Percentiles rank a stretch among this genome's conserved stretches.
phyloP scores from a whole-genome alignment of 768 basidiomycete species.

The Agrocybe praecox region DNA sequence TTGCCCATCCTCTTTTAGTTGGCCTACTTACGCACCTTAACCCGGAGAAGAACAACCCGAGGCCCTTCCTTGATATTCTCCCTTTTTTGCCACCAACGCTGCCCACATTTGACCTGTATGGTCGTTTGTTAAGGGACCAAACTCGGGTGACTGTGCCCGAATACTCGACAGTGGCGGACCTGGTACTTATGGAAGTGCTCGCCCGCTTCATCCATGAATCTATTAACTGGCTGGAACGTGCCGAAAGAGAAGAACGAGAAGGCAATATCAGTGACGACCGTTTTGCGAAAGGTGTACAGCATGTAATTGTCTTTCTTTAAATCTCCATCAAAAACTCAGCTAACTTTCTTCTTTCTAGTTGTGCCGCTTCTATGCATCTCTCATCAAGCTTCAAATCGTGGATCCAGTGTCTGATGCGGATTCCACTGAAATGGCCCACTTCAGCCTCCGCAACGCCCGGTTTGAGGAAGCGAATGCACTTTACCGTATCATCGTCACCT shows the following conservation, averaged over 20 bases:
- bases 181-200: conserved; percentile 65
- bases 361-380: conserved; percentile 74
- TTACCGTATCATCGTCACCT: conserved; percentile 63
- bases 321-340: neutral
- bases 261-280: conserved; percentile 74
- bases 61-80: conserved; percentile 64
- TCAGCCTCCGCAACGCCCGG: conserved; percentile 68
- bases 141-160: conserved; percentile 45
- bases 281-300: conserved; percentile 70
- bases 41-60: conserved; percentile 39
- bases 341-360: conserved; percentile 45
- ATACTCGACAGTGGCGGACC: conserved; percentile 62
- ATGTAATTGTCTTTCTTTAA: conserved; percentile 44
- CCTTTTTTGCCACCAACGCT: conserved; percentile 70
- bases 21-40: conserved; percentile 51
- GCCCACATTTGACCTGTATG: conserved; percentile 73
- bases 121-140: conserved; percentile 65
- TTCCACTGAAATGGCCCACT: conserved; percentile 77
- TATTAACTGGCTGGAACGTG: conserved; percentile 69
- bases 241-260: conserved; percentile 69
- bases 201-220: conserved; percentile 73
- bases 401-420: conserved; percentile 68
- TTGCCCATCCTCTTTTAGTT: conserved; percentile 69
- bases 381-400: conserved; percentile 68
- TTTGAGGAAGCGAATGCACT: conserved; percentile 79